phyloP scores from a whole-genome alignment of 2,329 filamentous ascomycete genomes.

The Aspergillus sp. region DNA sequence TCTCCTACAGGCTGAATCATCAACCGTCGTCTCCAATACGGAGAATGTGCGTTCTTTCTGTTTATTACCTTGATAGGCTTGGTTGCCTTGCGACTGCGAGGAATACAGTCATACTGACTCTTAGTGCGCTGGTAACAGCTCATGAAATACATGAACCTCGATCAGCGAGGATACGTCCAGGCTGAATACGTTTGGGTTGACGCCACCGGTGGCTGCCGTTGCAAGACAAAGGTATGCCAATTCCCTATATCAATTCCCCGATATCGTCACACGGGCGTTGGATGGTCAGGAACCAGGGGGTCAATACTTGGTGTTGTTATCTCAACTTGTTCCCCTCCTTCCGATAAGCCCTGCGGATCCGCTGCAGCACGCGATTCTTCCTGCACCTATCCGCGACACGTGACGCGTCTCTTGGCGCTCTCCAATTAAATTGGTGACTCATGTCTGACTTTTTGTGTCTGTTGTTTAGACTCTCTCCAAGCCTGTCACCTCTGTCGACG shows the following conservation, averaged over 20 bases:
- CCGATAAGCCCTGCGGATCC: background rate
- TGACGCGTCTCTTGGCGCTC: conserved; percentile 8
- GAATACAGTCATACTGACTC: conserved; percentile 36
- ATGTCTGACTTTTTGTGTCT: conserved; percentile 1
- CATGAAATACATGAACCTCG: conserved; percentile 84
- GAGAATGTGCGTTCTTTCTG: conserved; percentile 37
- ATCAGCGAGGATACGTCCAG: conserved; percentile 83
- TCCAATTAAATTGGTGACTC: background rate
- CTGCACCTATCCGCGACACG: conserved; percentile 25
- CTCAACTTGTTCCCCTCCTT: conserved; percentile 4
- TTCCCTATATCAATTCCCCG: conserved; percentile 1
- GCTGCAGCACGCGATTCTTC: conserved; percentile 5
- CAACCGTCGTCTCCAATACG: conserved; percentile 43
- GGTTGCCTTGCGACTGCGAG: conserved; percentile 22
- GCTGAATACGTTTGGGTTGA: conserved; percentile 99
- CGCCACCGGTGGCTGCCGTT: conserved; percentile 73
- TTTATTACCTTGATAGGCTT: conserved; percentile 17
- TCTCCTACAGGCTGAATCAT: conserved; percentile 37
- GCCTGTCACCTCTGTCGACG: conserved; percentile 53
- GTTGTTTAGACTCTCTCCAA: conserved; percentile 56
- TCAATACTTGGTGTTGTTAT: background rate
- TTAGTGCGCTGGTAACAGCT: conserved; percentile 54
- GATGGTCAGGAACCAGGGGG: too few relatives aligned
- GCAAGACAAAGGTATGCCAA: conserved; percentile 86
- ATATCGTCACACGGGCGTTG: too few relatives aligned